These are phyloP conservation scores for Erythrophleum ivorense DNA, from an alignment of 331 rosid species.

Conservation along the genomic window DNA sequence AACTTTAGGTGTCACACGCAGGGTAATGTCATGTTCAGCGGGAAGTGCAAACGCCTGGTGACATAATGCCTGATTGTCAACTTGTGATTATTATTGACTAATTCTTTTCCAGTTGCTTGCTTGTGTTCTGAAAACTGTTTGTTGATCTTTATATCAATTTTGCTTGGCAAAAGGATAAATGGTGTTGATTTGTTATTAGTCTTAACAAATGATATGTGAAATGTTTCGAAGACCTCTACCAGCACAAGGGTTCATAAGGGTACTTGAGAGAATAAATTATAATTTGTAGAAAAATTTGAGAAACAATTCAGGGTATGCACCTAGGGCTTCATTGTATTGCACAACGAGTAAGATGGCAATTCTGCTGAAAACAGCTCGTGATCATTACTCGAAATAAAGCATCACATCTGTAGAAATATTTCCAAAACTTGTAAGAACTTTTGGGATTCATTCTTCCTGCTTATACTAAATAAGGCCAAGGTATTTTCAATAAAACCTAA, in stretches of 20 bases:
- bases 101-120: conserved; percentile 34
- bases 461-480: neutral
- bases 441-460: neutral
- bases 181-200: conserved; percentile 6
- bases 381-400: neutral
- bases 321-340: neutral
- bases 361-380: neutral
- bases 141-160: conserved; percentile 26
- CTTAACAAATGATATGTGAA: conserved; percentile 8
- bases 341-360: neutral
- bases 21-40: conserved; percentile 59
- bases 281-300: conserved; percentile 10
- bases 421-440: neutral
- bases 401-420: neutral
- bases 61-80: conserved; percentile 29
- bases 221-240: neutral
- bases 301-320: neutral
- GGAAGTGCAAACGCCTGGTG: conserved; percentile 29
- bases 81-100: conserved; percentile 22
- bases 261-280: neutral
- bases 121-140: conserved; percentile 24
- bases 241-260: neutral
- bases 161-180: conserved; percentile 14
- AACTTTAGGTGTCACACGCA: conserved; percentile 55
- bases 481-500: neutral